phyloP scores from a whole-genome alignment of 352 stramenopile genomes.

The Phytophthora vignae region DNA sequence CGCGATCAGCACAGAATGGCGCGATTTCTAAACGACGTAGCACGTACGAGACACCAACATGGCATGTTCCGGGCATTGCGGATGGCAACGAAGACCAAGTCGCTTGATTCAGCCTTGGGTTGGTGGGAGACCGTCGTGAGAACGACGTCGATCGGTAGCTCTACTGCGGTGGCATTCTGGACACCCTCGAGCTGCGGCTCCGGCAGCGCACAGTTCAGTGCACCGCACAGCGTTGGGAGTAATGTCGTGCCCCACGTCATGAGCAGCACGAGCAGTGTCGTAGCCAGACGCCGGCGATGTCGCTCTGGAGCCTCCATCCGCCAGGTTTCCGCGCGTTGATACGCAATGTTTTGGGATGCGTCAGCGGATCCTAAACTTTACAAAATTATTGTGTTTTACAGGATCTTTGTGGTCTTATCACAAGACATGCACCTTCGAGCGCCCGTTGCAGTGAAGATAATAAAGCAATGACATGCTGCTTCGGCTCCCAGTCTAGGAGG shows the following conservation, averaged over 20 bases:
- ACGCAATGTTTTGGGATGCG: constrained; percentile 4
- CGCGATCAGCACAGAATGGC: too few relatives aligned
- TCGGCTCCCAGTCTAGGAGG: too few relatives aligned
- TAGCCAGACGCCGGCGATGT: neutral
- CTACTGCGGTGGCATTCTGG: constrained; percentile 35
- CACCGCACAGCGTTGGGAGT: neutral
- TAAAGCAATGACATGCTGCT: too few relatives aligned
- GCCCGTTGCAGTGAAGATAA: too few relatives aligned
- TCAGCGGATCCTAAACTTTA: neutral
- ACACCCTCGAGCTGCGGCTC: constrained; percentile 36
- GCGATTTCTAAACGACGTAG: neutral
- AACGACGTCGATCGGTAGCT: constrained; percentile 29
- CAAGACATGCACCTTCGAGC: too few relatives aligned
- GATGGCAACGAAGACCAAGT: too few relatives aligned
- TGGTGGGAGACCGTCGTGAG: constrained; percentile 11
- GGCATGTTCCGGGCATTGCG: too few relatives aligned
- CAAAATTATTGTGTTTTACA: too few relatives aligned
- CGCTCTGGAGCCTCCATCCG: constrained; percentile 13
- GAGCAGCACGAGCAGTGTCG: constrained; percentile 2
- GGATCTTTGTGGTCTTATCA: too few relatives aligned
- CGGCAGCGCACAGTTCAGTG: constrained; percentile 40
- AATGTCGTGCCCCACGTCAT: neutral
- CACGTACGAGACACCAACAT: too few relatives aligned
- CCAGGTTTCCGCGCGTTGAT: constrained; percentile 1
- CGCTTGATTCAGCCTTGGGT: too few relatives aligned